Conservation (phyloP, 768 basidiomycete species). For the Mycena polygramma region DNA sequence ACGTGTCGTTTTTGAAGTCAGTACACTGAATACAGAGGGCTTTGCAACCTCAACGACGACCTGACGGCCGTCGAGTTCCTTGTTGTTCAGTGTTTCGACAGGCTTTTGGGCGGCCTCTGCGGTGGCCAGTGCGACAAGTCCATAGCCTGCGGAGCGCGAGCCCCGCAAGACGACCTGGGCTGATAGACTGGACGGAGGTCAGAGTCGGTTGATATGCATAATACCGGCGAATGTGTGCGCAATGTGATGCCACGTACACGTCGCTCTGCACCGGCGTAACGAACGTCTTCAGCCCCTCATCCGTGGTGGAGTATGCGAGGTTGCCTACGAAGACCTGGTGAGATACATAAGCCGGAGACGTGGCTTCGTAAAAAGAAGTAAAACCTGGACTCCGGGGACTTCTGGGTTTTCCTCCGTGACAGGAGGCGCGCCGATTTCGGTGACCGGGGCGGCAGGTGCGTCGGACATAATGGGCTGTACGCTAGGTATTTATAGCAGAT, state of each 20-base stretch:
- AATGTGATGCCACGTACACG: slow-evolving; percentile 73
- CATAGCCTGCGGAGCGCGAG: slow-evolving; percentile 82
- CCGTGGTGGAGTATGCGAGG: slow-evolving; percentile 94
- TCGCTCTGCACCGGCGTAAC: slow-evolving; percentile 90
- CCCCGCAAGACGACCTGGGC: slow-evolving; percentile 91
- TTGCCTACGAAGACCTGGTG: slow-evolving; percentile 93
- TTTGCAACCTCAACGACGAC: slow-evolving; percentile 95
- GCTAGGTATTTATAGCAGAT: slow-evolving; percentile 65
- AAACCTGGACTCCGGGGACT: slow-evolving; percentile 85
- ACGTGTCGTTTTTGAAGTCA: too few species aligned
- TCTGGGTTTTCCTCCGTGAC: slow-evolving; percentile 78
- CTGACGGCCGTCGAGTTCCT: slow-evolving; percentile 89
- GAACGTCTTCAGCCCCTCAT: slow-evolving; percentile 95
- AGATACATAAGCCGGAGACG: slow-evolving; percentile 31
- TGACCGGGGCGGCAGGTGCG: slow-evolving; percentile 88
- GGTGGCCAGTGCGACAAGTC: slow-evolving; percentile 80
- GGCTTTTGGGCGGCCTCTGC: slow-evolving; percentile 89
- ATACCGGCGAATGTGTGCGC: slow-evolving; percentile 59
- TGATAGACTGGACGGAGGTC: slow-evolving; percentile 67
- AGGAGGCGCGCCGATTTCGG: slow-evolving; percentile 88
- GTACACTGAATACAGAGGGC: too few species aligned
- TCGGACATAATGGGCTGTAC: slow-evolving; percentile 85
- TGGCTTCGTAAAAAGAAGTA: slow-evolving; percentile 41
- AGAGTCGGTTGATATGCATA: slow-evolving; percentile 40
- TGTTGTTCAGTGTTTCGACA: slow-evolving; percentile 87